A percentile compares a stretch with the other conserved stretches of the same genome.
Evolutionary conservation across 1,139 yeast genomes (phyloP).

Genomic region (Yamadazyma diospyri): DNA sequence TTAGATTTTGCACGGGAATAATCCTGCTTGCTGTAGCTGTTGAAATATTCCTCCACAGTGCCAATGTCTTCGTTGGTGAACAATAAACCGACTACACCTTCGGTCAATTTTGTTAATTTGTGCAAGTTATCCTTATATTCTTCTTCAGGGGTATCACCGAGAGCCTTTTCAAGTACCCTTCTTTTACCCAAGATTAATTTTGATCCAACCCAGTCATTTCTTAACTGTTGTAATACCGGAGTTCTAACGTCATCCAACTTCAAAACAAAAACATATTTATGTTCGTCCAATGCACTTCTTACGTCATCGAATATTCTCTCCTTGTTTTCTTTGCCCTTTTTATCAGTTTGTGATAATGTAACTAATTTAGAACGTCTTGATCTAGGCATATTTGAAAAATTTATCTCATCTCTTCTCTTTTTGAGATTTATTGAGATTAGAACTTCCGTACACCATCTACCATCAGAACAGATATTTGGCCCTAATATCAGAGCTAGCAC

Average conservation of each 20-base stretch:
- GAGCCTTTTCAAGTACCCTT: conserved; percentile 86
- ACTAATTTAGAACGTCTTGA: conserved; percentile 91
- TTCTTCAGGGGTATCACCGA: conserved; percentile 83
- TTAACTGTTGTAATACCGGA: conserved; percentile 87
- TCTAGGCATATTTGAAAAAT: conserved; percentile 66
- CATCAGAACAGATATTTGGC: no score
- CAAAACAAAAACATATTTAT: conserved; percentile 78
- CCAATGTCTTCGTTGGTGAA: conserved; percentile 85
- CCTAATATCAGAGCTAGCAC: no score
- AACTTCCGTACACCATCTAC: no score
- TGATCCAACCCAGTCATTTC: conserved; percentile 91
- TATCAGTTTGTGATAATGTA: conserved; percentile 94
- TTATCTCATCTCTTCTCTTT: conserved; percentile 10
- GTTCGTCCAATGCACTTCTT: conserved; percentile 74
- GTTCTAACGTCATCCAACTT: conserved; percentile 92
- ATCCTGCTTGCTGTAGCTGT: conserved; percentile 73
- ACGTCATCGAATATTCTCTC: conserved; percentile 88
- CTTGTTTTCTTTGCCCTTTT: conserved; percentile 91
- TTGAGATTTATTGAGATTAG: no score
- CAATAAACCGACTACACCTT: conserved; percentile 82
- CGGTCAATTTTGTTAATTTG: conserved; percentile 53
- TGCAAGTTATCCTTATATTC: conserved; percentile 85
- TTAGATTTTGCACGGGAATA: conserved; percentile 85
- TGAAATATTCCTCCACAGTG: conserved; percentile 81
- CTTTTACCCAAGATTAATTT: conserved; percentile 87